phyloP scores from a whole-genome alignment of 345 rosid species.

The Aurinia saxatilis region DNA sequence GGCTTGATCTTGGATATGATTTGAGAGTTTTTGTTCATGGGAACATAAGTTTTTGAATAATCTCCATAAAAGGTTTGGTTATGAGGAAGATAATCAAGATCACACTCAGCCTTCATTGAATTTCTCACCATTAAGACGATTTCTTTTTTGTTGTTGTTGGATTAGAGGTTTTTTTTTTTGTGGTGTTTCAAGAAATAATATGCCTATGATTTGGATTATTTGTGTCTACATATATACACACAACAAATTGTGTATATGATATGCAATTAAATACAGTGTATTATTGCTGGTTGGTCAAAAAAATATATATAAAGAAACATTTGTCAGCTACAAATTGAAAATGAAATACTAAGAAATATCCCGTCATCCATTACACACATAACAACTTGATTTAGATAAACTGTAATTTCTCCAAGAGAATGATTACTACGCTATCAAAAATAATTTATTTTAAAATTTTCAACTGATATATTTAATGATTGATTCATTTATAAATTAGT shows the following conservation, averaged over 20 bases:
- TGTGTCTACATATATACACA: conserved; percentile 5
- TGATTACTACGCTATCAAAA: conserved; percentile 11
- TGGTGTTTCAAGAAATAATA: not conserved
- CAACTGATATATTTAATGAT: not conserved
- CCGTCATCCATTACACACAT: conserved; percentile 21
- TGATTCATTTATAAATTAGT: not conserved
- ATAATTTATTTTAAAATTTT: not conserved
- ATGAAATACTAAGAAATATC: conserved; percentile 4
- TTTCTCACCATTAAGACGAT: conserved; percentile 14
- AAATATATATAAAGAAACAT: not conserved
- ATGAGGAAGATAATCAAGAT: conserved; percentile 12
- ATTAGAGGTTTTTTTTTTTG: not conserved
- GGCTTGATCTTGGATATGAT: conserved; percentile 59
- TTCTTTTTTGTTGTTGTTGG: too few relatives aligned
- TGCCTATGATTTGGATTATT: conserved; percentile 15
- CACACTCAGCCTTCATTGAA: conserved; percentile 16
- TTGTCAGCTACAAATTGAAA: not conserved
- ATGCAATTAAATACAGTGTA: conserved; percentile 11
- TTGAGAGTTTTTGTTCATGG: conserved; percentile 45
- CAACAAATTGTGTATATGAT: not conserved
- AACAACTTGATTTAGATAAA: not conserved
- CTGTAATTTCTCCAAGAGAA: not conserved
- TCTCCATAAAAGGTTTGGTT: conserved; percentile 19
- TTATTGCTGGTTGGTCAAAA: conserved; percentile 16
- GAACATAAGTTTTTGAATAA: conserved; percentile 16